These are phyloP conservation scores for Alternaria sp. DNA, from an alignment of 2,329 filamentous ascomycete genomes.

Conservation along the genomic window DNA sequence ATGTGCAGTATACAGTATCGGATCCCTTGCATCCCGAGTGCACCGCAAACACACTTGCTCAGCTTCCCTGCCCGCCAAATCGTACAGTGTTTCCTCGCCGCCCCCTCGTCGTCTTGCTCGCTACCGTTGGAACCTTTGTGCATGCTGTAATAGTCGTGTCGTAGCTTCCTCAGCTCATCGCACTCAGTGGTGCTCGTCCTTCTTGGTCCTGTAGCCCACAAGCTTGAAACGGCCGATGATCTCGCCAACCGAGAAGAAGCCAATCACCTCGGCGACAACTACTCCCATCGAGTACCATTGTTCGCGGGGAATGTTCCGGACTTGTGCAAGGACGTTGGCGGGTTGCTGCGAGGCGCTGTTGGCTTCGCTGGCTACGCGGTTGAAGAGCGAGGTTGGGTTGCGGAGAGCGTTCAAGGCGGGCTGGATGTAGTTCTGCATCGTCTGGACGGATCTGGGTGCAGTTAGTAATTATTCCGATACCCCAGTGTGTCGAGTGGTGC, in stretches of 20 bases:
- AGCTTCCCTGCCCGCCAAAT: slow-evolving; percentile 23
- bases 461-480: slow-evolving; percentile 27
- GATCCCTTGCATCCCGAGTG: slow-evolving; percentile 23
- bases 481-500: neutral
- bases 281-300: slow-evolving; percentile 78
- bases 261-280: slow-evolving; percentile 82
- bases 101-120: neutral
- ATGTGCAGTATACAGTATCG: slow-evolving; percentile 51
- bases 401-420: slow-evolving; percentile 72
- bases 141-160: slow-evolving; percentile 12
- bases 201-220: slow-evolving; percentile 73
- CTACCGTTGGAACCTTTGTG: slow-evolving; percentile 3
- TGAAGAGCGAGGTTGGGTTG: slow-evolving; percentile 69
- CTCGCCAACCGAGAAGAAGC: slow-evolving; percentile 98
- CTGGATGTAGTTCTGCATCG: slow-evolving; percentile 88
- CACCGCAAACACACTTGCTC: slow-evolving; percentile 25
- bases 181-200: slow-evolving; percentile 42
- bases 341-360: slow-evolving; percentile 60
- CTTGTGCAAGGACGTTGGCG: slow-evolving; percentile 59
- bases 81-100: slow-evolving; percentile 24
- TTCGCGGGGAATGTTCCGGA: slow-evolving; percentile 73
- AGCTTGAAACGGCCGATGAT: slow-evolving; percentile 96
- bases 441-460: slow-evolving; percentile 70
- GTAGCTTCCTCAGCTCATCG: slow-evolving; percentile 7
- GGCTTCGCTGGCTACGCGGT: slow-evolving; percentile 50